These are phyloP conservation scores for Globisporangium mamillatum DNA, from an alignment of 352 stramenopile species.

Conservation along the genomic window DNA sequence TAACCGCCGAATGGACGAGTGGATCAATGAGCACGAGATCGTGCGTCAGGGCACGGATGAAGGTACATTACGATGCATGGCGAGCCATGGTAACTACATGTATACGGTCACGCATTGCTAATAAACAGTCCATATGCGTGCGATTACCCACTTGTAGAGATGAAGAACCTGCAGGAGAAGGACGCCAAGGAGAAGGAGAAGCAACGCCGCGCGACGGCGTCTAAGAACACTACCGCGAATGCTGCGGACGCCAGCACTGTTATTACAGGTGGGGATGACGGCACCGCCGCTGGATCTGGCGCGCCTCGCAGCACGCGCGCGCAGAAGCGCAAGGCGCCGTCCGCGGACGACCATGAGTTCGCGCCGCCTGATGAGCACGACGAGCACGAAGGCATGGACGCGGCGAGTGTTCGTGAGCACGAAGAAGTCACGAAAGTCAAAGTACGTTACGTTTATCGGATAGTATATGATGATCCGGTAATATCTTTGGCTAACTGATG, in stretches of 20 bases:
- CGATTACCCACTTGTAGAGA: slow-evolving; percentile 28
- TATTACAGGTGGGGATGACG: slow-evolving; percentile 23
- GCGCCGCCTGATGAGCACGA: slow-evolving; percentile 92
- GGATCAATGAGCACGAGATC: slow-evolving; percentile 84
- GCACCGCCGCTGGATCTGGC: not conserved
- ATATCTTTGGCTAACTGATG: not conserved
- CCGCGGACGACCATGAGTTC: slow-evolving; percentile 64
- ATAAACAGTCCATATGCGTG: not conserved
- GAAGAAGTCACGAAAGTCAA: slow-evolving; percentile 98
- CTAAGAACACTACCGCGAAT: slow-evolving; percentile 23
- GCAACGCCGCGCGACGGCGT: slow-evolving; percentile 24
- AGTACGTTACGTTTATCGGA: slow-evolving; percentile 22
- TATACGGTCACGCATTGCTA: not conserved
- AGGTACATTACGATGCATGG: slow-evolving; percentile 8
- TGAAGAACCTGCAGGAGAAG: slow-evolving; percentile 69
- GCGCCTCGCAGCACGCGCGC: slow-evolving; percentile 43
- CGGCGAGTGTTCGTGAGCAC: slow-evolving; percentile 95
- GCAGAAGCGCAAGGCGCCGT: slow-evolving; percentile 68
- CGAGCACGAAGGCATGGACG: slow-evolving; percentile 98
- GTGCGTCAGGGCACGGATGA: slow-evolving; percentile 71
- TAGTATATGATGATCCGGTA: not conserved
- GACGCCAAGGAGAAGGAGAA: slow-evolving; percentile 73
- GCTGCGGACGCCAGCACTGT: not conserved
- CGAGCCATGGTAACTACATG: not conserved
- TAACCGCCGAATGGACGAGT: slow-evolving; percentile 88